Evolutionary conservation across 2,329 filamentous ascomycete species (phyloP).

Genomic region (Akanthomyces lecanii): DNA sequence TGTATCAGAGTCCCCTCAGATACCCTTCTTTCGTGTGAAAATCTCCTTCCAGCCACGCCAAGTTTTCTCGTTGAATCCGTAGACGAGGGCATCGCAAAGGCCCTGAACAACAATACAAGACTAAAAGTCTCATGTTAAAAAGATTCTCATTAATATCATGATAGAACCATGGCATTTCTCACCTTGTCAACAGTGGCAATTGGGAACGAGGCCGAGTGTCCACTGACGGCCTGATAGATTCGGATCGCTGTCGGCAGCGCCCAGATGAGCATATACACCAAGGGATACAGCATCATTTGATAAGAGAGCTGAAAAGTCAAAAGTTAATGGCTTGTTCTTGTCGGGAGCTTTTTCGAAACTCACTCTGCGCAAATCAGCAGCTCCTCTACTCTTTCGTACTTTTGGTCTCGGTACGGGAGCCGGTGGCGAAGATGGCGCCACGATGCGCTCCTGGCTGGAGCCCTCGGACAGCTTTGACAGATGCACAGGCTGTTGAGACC

Average conservation of each 20-base stretch:
- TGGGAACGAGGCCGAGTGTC: constrained; percentile 32
- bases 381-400: constrained; percentile 1
- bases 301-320: constrained; percentile 30
- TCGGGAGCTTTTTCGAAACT: background rate
- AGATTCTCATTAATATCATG: background rate
- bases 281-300: constrained; percentile 39
- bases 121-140: constrained; percentile 16
- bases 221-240: constrained; percentile 35
- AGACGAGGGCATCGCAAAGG: constrained; percentile 38
- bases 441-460: constrained; percentile 11
- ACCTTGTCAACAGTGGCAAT: constrained; percentile 32
- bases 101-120: constrained; percentile 39
- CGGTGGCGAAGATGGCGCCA: background rate
- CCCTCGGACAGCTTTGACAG: background rate
- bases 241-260: constrained; percentile 36
- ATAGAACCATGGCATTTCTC: background rate
- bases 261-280: constrained; percentile 40
- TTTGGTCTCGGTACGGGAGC: background rate
- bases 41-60: constrained; percentile 14
- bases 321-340: too few species aligned
- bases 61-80: constrained; percentile 24
- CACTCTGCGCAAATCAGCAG: constrained; percentile 22
- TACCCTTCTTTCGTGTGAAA: constrained; percentile 14
- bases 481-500: constrained; percentile 19
- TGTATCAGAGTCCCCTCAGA: background rate